Conservation (phyloP, 108 stramenopile genomes). For the Cyclotella baltica region DNA sequence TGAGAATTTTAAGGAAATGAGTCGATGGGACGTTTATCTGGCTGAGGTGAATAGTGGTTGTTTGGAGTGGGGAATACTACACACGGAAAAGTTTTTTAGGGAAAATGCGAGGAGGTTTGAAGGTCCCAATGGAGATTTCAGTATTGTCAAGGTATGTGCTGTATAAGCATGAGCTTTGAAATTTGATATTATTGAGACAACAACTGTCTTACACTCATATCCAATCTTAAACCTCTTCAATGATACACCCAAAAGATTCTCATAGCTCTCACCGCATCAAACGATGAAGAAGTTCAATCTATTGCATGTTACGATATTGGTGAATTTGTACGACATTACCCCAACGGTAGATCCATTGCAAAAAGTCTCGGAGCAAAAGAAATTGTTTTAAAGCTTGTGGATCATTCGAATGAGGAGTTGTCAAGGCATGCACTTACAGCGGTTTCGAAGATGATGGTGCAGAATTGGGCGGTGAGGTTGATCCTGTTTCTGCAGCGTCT, state of each 20-base stretch:
- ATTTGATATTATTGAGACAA: too few relatives aligned
- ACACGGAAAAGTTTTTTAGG: slow-evolving; percentile 95
- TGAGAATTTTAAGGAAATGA: slow-evolving; percentile 92
- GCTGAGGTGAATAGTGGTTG: slow-evolving; percentile 91
- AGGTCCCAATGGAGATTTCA: slow-evolving; percentile 81
- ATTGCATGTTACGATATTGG: slow-evolving; percentile 98
- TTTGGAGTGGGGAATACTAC: slow-evolving; percentile 93
- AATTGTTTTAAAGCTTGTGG: slow-evolving; percentile 92
- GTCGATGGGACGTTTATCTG: slow-evolving; percentile 93
- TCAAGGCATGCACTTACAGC: slow-evolving; percentile 95
- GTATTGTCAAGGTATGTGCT: slow-evolving; percentile 62
- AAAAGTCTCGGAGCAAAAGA: slow-evolving; percentile 95
- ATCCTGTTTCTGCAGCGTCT: background rate
- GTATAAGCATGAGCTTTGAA: background rate
- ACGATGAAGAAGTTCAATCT: slow-evolving; percentile 90
- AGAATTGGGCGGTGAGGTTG: slow-evolving; percentile 79
- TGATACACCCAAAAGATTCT: slow-evolving; percentile 52
- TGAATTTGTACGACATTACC: slow-evolving; percentile 97
- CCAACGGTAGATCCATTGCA: slow-evolving; percentile 91
- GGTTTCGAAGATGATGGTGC: slow-evolving; percentile 97
- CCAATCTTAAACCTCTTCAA: slow-evolving; percentile 4
- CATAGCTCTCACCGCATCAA: slow-evolving; percentile 79
- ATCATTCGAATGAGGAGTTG: slow-evolving; percentile 91
- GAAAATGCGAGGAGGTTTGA: slow-evolving; percentile 88
- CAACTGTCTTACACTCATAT: too few relatives aligned